phyloP scores from a whole-genome alignment of 306 rosid species.

The Neltuma alba region DNA sequence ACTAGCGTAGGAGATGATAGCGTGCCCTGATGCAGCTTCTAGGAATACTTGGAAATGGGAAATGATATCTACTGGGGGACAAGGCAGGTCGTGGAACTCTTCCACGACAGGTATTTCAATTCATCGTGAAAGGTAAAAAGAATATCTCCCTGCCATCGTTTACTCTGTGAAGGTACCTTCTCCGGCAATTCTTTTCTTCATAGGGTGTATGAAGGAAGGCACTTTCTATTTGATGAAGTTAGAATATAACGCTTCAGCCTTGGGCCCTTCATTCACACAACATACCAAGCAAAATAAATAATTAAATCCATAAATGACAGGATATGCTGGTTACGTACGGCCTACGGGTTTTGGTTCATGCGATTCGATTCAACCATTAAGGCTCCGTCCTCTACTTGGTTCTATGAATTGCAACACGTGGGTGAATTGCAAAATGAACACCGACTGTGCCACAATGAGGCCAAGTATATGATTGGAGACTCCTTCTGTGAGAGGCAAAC shows the following conservation, averaged over 20 bases:
- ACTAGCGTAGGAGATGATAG: background rate
- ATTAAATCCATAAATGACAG: background rate
- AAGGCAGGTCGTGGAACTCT: slow-evolving; percentile 10
- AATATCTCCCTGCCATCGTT: slow-evolving; percentile 26
- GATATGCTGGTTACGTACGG: background rate
- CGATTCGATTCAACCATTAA: background rate
- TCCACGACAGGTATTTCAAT: slow-evolving; percentile 10
- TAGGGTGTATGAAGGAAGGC: slow-evolving; percentile 47
- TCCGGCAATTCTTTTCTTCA: slow-evolving; percentile 59
- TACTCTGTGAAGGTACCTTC: slow-evolving; percentile 26
- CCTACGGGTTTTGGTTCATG: background rate
- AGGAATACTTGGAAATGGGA: background rate
- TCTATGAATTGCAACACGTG: background rate
- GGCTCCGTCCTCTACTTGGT: background rate
- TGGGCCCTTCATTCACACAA: background rate
- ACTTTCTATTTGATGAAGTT: slow-evolving; percentile 5
- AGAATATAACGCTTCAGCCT: background rate
- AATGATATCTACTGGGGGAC: background rate
- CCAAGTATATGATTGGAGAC: background rate
- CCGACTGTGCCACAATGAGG: background rate
- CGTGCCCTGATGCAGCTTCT: slow-evolving; percentile 27
- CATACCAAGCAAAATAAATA: background rate
- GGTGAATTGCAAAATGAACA: background rate
- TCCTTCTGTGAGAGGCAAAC: background rate
- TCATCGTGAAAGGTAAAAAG: background rate